Evolutionary conservation across 2,329 filamentous ascomycete species (phyloP), one percentile per base, ranked within the genome.

Genomic region (Scopulariopsis brevicaulis): DNA sequence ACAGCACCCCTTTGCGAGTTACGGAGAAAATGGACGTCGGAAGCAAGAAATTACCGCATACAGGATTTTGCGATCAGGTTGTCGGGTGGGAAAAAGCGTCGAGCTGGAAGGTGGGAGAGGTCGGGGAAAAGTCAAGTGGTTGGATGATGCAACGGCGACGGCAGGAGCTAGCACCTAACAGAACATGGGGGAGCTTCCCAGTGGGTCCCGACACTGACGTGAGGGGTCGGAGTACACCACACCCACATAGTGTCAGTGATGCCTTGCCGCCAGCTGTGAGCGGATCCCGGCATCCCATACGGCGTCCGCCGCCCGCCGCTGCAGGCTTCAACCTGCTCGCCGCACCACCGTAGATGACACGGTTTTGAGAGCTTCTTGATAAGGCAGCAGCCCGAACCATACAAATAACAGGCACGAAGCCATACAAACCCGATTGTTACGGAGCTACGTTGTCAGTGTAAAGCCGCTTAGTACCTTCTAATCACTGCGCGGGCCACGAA

Each of bases 81-180:
- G 46, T 50, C 46, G 20, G 46, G 46, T 5, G 4, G 14, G 12
- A 46, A 43, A 34, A n/a, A 28, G 15, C n/a, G 37, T 55, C 40
- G 32, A 35, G 53, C 20, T 40, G 15, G 37, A 54, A 37, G 25
- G 54, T 25, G 46, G 20, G 54, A 37, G 32, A 50, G 46, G 20
- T 24, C 12, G 46, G 46, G 20, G 20, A 50, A 55, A 55, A 55
- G 37, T 55, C 54, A 43, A 55, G 54, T 55, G 54, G 54, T 37
- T 25, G 54, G 54, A 55, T 48, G 34, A 55, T 43, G 35, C 34
- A 43, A 43, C 24, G 35, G 11, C 37, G 46, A 43, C 35, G 35
- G 25, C 22, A 55, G 37, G 53, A 40, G 53, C 35, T 55, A 12
- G 53, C 28, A 35, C 24, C 35, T 15, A 34, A 43, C 22, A 22